Evolutionary conservation across 73 alveolate species (phyloP).

Genomic region (Blepharisma japonicum): DNA sequence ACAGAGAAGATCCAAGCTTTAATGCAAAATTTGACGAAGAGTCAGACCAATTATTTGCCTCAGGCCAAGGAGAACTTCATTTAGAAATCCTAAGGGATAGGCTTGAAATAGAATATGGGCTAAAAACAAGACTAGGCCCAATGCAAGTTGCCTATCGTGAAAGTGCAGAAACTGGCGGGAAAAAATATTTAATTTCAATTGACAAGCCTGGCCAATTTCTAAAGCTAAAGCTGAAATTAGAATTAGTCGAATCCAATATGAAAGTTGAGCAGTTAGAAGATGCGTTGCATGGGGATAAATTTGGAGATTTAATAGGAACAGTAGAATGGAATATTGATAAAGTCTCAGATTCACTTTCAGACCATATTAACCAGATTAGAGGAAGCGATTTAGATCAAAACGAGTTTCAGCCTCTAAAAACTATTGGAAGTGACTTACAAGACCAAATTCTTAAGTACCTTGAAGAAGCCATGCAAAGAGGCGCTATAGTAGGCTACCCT

Average conservation of each 20-base stretch:
- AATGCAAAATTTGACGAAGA: constrained; percentile 61
- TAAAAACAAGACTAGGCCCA: constrained; percentile 67
- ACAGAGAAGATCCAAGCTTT: constrained; percentile 77
- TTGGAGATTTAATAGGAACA: not conserved
- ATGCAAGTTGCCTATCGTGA: constrained; percentile 81
- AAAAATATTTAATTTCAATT: not conserved
- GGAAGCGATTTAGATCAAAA: constrained; percentile 22
- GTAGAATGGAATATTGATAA: not conserved
- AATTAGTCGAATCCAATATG: constrained; percentile 10
- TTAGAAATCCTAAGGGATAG: constrained; percentile 78
- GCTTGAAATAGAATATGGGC: constrained; percentile 62
- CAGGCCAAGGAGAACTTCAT: constrained; percentile 88
- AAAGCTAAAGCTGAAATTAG: constrained; percentile 33
- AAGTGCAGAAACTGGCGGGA: constrained; percentile 33
- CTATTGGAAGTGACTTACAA: constrained; percentile 19
- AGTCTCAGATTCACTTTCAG: not conserved
- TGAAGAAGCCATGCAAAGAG: constrained; percentile 45
- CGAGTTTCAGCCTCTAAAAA: constrained; percentile 37
- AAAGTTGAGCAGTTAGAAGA: constrained; percentile 34
- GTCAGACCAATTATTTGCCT: constrained; percentile 55
- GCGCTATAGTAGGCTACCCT: constrained; percentile 63
- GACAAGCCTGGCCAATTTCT: constrained; percentile 46
- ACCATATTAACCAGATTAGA: constrained; percentile 45
- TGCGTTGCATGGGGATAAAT: constrained; percentile 29
- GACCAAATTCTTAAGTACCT: constrained; percentile 37